phyloP scores from a whole-genome alignment of 345 rosid species.

The Bruguiera gymnorhiza region DNA sequence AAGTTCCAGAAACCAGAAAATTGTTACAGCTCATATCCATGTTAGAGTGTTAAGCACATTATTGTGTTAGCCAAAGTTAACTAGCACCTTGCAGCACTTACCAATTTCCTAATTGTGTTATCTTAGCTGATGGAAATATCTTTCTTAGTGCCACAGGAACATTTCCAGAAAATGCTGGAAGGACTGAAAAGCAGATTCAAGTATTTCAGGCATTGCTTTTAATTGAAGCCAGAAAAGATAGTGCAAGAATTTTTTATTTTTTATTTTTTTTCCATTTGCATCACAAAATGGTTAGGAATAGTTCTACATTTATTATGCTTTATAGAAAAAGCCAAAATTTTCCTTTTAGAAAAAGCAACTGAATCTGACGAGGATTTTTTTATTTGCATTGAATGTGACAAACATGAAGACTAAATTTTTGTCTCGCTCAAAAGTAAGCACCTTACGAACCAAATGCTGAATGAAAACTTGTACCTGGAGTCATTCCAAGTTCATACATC shows the following conservation, averaged over 20 bases:
- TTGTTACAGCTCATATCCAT: slow-evolving; percentile 3
- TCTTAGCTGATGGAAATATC: slow-evolving; percentile 63
- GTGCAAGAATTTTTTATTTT: neutral
- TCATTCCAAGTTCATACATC: slow-evolving; percentile 74
- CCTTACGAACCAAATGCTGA: neutral
- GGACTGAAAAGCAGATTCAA: slow-evolving; percentile 42
- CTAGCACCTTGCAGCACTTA: slow-evolving; percentile 23
- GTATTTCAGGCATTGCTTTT: slow-evolving; percentile 1
- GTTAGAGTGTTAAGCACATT: neutral
- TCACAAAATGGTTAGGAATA: neutral
- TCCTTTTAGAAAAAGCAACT: no score
- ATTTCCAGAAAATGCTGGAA: slow-evolving; percentile 74
- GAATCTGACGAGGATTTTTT: no score
- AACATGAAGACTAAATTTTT: no score
- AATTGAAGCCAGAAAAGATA: slow-evolving; percentile 6
- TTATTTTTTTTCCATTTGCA: neutral
- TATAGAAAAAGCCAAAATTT: neutral
- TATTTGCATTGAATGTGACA: no score
- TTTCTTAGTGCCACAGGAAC: slow-evolving; percentile 54
- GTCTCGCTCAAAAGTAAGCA: no score
- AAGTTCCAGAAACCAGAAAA: neutral
- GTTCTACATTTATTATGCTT: neutral
- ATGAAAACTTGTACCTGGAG: slow-evolving; percentile 44
- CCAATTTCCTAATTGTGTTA: slow-evolving; percentile 67
- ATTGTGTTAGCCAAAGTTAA: slow-evolving; percentile 5